Conservation (phyloP, 1,284 basidiomycete species). For the Rhodotorula sp. region DNA sequence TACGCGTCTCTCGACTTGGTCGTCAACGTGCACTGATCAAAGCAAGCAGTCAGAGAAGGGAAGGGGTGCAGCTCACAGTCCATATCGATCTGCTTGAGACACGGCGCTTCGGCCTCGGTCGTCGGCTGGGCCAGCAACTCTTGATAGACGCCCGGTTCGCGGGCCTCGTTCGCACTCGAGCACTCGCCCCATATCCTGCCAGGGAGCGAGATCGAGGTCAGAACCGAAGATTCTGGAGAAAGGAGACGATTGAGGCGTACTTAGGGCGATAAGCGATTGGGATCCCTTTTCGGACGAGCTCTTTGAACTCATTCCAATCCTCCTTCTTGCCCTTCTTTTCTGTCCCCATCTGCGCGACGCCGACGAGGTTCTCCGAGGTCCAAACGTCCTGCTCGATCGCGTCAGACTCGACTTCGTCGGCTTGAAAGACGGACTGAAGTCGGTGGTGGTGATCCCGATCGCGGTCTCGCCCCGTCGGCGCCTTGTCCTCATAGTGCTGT, state of each 20-base stretch:
- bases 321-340: constrained; percentile 65
- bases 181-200: constrained; percentile 73
- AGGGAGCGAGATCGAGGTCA: constrained; percentile 14
- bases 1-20: neutral
- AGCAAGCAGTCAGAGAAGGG: neutral
- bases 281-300: constrained; percentile 77
- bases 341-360: constrained; percentile 80
- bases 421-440: constrained; percentile 63
- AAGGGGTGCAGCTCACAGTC: constrained; percentile 64
- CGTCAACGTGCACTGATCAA: neutral
- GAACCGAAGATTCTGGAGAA: no score
- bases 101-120: constrained; percentile 57
- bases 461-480: constrained; percentile 58
- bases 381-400: constrained; percentile 11
- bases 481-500: constrained; percentile 46
- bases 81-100: constrained; percentile 83
- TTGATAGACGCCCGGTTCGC: constrained; percentile 85
- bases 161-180: constrained; percentile 84
- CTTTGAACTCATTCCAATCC: constrained; percentile 74
- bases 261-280: constrained; percentile 85
- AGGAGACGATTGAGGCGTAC: constrained; percentile 5
- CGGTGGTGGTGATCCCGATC: constrained; percentile 55
- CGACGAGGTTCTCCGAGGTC: constrained; percentile 60
- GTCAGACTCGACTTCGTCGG: constrained; percentile 48
- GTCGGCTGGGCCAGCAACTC: constrained; percentile 70